Conservation (phyloP, 257 asterid species). For the Solanum habrochaites region DNA sequence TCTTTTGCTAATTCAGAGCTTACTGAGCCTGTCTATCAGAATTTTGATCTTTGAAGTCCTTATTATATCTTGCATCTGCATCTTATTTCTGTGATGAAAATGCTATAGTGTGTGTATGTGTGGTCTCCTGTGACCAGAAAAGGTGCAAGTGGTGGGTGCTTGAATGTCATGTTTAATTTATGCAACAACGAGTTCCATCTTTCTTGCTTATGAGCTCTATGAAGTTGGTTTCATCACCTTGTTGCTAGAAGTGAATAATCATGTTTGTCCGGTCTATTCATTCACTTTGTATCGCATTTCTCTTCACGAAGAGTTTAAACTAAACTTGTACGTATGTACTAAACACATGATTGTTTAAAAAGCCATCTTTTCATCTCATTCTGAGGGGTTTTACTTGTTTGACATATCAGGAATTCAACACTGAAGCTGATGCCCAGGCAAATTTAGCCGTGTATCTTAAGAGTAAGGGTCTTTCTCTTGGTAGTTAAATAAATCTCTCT, state of each 20-base stretch:
- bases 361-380: neutral
- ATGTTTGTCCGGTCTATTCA: neutral
- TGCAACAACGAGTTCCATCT: neutral
- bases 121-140: neutral
- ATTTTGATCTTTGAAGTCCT: neutral
- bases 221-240: neutral
- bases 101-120: neutral
- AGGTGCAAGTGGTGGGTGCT: neutral
- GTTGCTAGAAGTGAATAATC: neutral
- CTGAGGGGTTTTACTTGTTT: neutral
- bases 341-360: neutral
- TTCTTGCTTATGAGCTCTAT: neutral
- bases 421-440: constrained; percentile 94
- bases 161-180: neutral
- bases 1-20: neutral
- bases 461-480: constrained; percentile 20
- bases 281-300: neutral
- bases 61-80: neutral
- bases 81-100: neutral
- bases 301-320: neutral
- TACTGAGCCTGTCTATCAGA: neutral
- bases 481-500: neutral
- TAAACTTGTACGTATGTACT: neutral
- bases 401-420: constrained; percentile 49
- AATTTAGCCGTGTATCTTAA: constrained; percentile 61